phyloP scores from a whole-genome alignment of 2,329 filamentous ascomycete species.

The Orbilia oligospora region DNA sequence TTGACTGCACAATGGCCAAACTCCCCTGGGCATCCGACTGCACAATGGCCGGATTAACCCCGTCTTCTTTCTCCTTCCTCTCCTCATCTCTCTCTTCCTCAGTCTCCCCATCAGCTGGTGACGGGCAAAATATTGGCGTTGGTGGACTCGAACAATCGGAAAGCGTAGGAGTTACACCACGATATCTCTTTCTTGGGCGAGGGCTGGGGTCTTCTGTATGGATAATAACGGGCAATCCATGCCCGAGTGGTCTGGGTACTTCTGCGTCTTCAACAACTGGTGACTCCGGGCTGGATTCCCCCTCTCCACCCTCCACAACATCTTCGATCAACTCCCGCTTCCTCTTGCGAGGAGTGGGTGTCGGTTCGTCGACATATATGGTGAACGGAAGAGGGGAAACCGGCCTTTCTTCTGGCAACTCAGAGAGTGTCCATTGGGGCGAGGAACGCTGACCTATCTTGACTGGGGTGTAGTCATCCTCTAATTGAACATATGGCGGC shows the following conservation, averaged over 20 bases:
- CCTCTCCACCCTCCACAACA: not conserved
- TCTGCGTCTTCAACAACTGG: not conserved
- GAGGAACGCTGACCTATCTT: not conserved
- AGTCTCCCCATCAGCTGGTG: not conserved
- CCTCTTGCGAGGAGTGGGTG: not conserved
- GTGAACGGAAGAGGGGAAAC: not conserved
- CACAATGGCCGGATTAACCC: not conserved
- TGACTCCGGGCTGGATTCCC: not conserved
- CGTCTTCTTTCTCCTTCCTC: not conserved
- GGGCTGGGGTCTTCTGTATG: not conserved
- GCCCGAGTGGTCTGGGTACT: not conserved
- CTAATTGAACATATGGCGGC: not conserved
- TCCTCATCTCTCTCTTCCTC: not conserved
- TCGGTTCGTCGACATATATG: not conserved
- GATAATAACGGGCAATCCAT: not conserved
- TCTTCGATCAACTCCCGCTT: slow-evolving; percentile 1
- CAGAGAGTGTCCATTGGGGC: not conserved
- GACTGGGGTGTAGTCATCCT: not conserved
- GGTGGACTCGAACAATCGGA: not conserved
- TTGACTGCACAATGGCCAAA: slow-evolving; percentile 4
- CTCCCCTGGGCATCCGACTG: slow-evolving; percentile 1
- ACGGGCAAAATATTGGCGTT: not conserved
- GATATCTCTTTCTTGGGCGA: not conserved
- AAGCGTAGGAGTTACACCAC: not conserved
- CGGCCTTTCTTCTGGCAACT: not conserved